Base-by-base conservation (phyloP, 345 rosid species). In the Hibiscus tridactylites region DNA sequence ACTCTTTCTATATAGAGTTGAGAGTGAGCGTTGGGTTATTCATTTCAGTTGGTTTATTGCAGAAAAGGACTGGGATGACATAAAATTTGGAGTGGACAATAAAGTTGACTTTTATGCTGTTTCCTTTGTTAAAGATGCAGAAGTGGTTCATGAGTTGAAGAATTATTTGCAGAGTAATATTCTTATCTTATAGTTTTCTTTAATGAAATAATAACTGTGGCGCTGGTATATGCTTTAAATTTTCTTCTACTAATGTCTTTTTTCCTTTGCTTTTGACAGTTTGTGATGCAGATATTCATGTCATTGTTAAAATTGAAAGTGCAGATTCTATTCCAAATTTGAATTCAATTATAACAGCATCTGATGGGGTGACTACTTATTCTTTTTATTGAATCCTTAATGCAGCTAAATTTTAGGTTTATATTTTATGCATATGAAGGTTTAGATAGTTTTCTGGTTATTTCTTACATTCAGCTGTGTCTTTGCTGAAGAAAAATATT, bases 51-150 rank as follows among this genome's bases (percentile, higher is more conserved):
- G 49, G 49, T 81, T 65, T 74, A 50, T 52, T 73, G 79, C 93
- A 96, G 98, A 96, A 56, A 96, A 96, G 86, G 99, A 96, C 75
- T 92, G 99, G 99, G 98, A 96, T 78, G 99, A 92, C 80, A 92
- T 96, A 79, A 96, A 89, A 78, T 96, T 96, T 73, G 97, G 99
- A 75, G 99, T 92, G 67, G 96, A 96, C 83, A 92, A 92, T 79
- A 71, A 85, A 87, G 98, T 96, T 59, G 98, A 92, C 83, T 96
- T 89, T 74, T 91, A 92, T 80, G 99, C 98, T 31, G 98, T 96
- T 83, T 96, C 97, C 35, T 91, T 96, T 65, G 99, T 96, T 61
- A 96, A 96, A 82, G 99, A 92, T 86, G 99, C 98, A 61, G 85
- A 92, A 87, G 99, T 96, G 56, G 97, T 96, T 80, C 96, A 96